phyloP scores from a whole-genome alignment of 2,329 filamentous ascomycete species.

The Aspergillus nomiae region DNA sequence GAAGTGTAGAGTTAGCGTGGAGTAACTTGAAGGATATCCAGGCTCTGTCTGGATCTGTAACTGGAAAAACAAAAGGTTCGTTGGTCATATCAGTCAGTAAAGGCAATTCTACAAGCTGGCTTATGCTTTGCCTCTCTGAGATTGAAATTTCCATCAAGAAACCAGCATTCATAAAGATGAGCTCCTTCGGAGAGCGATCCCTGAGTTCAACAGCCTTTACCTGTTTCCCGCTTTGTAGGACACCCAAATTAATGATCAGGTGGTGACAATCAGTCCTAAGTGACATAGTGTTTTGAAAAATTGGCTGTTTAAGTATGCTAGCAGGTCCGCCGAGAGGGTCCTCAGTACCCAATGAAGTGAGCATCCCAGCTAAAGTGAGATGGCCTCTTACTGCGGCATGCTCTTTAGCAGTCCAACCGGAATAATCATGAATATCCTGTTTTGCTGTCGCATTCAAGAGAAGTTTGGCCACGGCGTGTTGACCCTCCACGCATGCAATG shows the following conservation, averaged over 20 bases:
- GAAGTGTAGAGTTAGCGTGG: not conserved
- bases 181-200: not conserved
- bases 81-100: slow-evolving; percentile 12
- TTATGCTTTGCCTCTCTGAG: not conserved
- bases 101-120: slow-evolving; percentile 7
- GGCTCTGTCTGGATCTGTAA: slow-evolving; percentile 6
- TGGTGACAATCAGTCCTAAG: not conserved
- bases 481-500: slow-evolving; percentile 30
- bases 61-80: slow-evolving; percentile 12
- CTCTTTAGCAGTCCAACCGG: slow-evolving; percentile 39
- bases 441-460: slow-evolving; percentile 32
- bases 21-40: slow-evolving; percentile 11
- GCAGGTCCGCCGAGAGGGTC: slow-evolving; percentile 1
- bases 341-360: slow-evolving; percentile 12
- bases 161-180: not conserved
- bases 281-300: too few species aligned
- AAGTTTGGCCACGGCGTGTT: slow-evolving; percentile 24
- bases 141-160: slow-evolving; percentile 10
- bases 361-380: slow-evolving; percentile 25
- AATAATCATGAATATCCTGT: slow-evolving; percentile 23
- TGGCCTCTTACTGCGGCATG: slow-evolving; percentile 39
- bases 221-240: slow-evolving; percentile 7
- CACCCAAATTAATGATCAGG: slow-evolving; percentile 14
- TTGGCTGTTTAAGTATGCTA: not conserved
- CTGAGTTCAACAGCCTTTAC: slow-evolving; percentile 8